phyloP scores from a whole-genome alignment of 306 rosid genomes.

The Quercus glauca region DNA sequence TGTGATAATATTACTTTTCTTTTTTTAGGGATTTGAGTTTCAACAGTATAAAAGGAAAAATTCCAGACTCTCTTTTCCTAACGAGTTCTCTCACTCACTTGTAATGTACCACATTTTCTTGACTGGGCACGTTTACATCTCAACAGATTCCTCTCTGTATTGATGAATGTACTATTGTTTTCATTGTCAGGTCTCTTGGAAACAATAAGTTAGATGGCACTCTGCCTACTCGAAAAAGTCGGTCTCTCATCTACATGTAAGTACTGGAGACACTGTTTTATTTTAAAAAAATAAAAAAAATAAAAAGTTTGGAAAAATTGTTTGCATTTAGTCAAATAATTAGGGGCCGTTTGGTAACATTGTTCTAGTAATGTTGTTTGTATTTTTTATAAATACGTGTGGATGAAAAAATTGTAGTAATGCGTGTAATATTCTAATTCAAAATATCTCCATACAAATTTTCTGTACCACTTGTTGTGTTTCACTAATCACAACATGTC shows the following conservation, averaged over 20 bases:
- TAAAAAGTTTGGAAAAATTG: no score
- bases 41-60: conserved; percentile 62
- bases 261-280: conserved; percentile 11
- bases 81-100: conserved; percentile 47
- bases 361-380: no score
- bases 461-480: no score
- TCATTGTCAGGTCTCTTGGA: conserved; percentile 65
- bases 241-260: conserved; percentile 52
- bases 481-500: rapidly evolving
- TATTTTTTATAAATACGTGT: no score
- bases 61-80: conserved; percentile 58
- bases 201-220: conserved; percentile 59
- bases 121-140: not conserved
- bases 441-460: rapidly evolving
- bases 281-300: no score
- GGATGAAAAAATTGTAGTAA: no score
- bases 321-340: no score
- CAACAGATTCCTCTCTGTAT: not conserved
- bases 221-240: conserved; percentile 44
- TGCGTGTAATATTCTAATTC: no score
- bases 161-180: conserved; percentile 8
- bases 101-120: conserved; percentile 40
- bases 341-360: no score
- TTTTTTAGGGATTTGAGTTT: conserved; percentile 86
- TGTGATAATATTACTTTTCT: not conserved